Evolutionary conservation across 129 eudicot genomes (phyloP), one percentile per base, ranked within the genome.

Genomic region (Chrysanthemum seticuspe): DNA sequence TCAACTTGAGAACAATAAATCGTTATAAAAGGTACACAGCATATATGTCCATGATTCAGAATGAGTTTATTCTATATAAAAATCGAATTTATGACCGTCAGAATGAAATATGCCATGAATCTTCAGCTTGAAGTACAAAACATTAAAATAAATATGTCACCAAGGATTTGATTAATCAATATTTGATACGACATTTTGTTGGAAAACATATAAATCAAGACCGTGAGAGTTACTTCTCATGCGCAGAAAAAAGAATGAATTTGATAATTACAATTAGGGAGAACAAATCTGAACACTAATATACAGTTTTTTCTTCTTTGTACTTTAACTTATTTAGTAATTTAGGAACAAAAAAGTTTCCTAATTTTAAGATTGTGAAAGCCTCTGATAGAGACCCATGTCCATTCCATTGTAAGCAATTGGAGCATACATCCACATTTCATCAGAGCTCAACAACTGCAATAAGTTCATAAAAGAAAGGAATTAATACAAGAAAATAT

Each of bases 381-480:
- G 86, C 80, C 78, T 80, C 73, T 86, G 88, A 76, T 87, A 90
- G 18, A 85, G 83, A 53, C 92, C 96, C 77, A 93, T 86, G 77
- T 89, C 96, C 84, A 93, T 85, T 51, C 97, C 98, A 83, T 93
- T 87, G 77, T 90, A 90, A 47, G 96, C 98, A 64, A 93, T 83
- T 1, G 98, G 98, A 27, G 98, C 98, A 85, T 82, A 90, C 98
- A 93, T 93, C 98, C 98, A 93, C 85, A 83, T 61, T 5, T 93
- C 98, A 84, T 93, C 98, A 0, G 98, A 90, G 85, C 98, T 90
- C 81, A 89, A 68, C 68, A 93, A 68, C 98, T 93, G 84, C 91
- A 87, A 59, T 27, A 11, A 16, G 55, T 71, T 64, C 21, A 19
- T 0, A 2, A 56, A 59, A 21, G 51, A 0, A 55, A 10, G 10